These are phyloP conservation scores for Terfezia boudieri DNA, from an alignment of 495 filamentous ascomycete species.

Conservation along the genomic window DNA sequence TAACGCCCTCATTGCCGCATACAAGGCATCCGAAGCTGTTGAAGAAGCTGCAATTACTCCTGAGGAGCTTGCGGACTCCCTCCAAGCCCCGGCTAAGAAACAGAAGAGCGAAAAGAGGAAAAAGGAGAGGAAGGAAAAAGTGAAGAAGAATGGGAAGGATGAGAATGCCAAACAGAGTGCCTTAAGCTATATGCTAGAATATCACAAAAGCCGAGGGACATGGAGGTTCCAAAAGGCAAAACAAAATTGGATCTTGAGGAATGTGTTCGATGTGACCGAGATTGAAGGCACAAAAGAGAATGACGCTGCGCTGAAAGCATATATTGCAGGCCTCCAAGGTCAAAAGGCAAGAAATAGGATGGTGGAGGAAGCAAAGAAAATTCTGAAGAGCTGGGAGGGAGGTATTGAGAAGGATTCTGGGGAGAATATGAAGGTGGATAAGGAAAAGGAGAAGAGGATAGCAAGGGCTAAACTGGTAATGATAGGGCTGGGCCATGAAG, in stretches of 20 bases:
- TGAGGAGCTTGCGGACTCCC: background rate
- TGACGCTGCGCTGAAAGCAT: constrained; percentile 8
- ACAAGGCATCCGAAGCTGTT: background rate
- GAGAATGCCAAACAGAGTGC: background rate
- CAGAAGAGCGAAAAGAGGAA: background rate
- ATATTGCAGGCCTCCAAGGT: constrained; percentile 13
- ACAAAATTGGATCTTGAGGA: constrained; percentile 18
- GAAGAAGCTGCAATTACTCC: background rate
- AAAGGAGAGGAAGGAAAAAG: constrained; percentile 1
- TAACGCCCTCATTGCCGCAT: background rate
- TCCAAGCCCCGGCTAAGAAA: background rate
- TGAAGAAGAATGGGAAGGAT: background rate
- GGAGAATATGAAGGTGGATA: background rate
- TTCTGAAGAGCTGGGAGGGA: constrained; percentile 7
- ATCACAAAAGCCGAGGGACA: constrained; percentile 5
- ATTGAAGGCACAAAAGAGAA: background rate
- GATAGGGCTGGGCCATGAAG: constrained; percentile 12
- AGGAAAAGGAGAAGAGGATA: background rate
- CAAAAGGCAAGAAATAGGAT: constrained; percentile 9
- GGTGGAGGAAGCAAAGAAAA: constrained; percentile 11
- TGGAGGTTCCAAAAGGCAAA: constrained; percentile 18
- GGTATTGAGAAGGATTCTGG: constrained; percentile 5
- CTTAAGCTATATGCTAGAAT: constrained; percentile 9
- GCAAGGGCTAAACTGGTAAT: constrained; percentile 17
- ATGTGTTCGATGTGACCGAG: constrained; percentile 8